Base-by-base conservation (phyloP, 192 early-diverging fungal species). In the Endogone sp. region DNA sequence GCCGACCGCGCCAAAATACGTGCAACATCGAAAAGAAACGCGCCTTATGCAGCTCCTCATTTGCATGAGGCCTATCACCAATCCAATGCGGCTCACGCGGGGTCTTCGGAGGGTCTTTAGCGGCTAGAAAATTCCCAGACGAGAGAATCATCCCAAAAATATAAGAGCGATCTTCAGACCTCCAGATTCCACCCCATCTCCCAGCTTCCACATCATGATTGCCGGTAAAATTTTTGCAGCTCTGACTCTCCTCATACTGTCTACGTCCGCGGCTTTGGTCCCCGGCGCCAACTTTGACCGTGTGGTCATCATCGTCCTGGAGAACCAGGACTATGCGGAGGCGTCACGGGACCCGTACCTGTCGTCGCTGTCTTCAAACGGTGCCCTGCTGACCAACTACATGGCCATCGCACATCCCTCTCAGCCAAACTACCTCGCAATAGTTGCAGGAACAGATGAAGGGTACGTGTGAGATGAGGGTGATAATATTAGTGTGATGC, bases 341-440 rank as follows among this genome's bases (percentile, higher is more conserved):
- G 37, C 3, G 9, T n/a, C 56, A 4, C 32, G 49, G 4, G 63
- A 78, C 23, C 56, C 60, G 10, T 68, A 72, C 6, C 29, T 72
- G 22, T 13, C 67, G 2, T 55, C 57, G 9, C 65, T 76, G 32
- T 4, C 4, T 23, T 13, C 44, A 23, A 63, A 87, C 59, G 87
- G 86, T 4, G 68, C 76, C 30, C 63, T 82, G 13, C 63, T 88
- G n/a, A 81, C 83, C 71, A 84, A 90, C 79, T 88, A 82, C 78
- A 54, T 80, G 26, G 87, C 70, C 32, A 29, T 63, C 16, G 54
- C 75, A 27, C 69, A 63, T 60, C 69, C 70, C 4, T 68, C 58
- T 54, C 77, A 79, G 69, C 79, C 82, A 55, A 89, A 89, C 83
- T 89, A 89, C 77, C 73, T 86, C 57, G 79, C 73, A 37, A 78